Conservation (phyloP, 1,139 yeast genomes). For the Ashbya aceris region DNA sequence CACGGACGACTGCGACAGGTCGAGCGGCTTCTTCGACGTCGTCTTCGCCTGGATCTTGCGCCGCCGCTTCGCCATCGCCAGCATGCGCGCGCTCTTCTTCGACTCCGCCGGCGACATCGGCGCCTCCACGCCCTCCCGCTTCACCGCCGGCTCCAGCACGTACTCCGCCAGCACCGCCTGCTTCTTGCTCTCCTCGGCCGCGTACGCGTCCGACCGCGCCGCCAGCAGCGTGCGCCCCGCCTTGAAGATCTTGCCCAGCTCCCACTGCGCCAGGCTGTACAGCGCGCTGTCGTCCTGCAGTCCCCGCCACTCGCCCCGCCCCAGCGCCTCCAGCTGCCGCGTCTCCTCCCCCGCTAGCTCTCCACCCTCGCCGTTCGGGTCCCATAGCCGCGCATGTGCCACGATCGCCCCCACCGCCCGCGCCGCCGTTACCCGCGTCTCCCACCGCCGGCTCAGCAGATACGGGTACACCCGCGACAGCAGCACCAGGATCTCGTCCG, state of each 20-base stretch:
- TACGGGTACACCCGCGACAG: slow-evolving; percentile 88
- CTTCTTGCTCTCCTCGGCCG: slow-evolving; percentile 7
- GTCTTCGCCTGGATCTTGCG: slow-evolving; percentile 76
- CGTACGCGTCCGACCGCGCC: slow-evolving; percentile 51
- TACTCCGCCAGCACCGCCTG: slow-evolving; percentile 11
- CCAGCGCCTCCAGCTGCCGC: slow-evolving; percentile 33
- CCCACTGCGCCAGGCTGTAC: slow-evolving; percentile 54
- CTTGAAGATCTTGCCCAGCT: slow-evolving; percentile 52
- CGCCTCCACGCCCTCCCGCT: slow-evolving; percentile 8
- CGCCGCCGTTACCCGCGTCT: slow-evolving; percentile 91
- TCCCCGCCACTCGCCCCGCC: slow-evolving; percentile 29
- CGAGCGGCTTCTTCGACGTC: slow-evolving; percentile 52
- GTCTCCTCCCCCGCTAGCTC: slow-evolving; percentile 25
- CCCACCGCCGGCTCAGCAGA: slow-evolving; percentile 81
- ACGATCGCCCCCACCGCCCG: slow-evolving; percentile 92
- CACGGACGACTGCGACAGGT: slow-evolving; percentile 69
- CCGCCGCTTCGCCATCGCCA: slow-evolving; percentile 88
- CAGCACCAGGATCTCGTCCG: slow-evolving; percentile 79
- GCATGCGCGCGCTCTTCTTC: slow-evolving; percentile 65
- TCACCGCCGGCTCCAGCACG: slow-evolving; percentile 9
- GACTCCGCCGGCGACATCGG: slow-evolving; percentile 12
- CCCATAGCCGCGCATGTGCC: slow-evolving; percentile 70
- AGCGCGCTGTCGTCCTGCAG: slow-evolving; percentile 43
- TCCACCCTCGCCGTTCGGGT: slow-evolving; percentile 48
- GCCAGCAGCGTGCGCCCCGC: slow-evolving; percentile 68